These are phyloP conservation scores for Botrytis sinoallii DNA, from an alignment of 2,329 filamentous ascomycete species.

Conservation along the genomic window DNA sequence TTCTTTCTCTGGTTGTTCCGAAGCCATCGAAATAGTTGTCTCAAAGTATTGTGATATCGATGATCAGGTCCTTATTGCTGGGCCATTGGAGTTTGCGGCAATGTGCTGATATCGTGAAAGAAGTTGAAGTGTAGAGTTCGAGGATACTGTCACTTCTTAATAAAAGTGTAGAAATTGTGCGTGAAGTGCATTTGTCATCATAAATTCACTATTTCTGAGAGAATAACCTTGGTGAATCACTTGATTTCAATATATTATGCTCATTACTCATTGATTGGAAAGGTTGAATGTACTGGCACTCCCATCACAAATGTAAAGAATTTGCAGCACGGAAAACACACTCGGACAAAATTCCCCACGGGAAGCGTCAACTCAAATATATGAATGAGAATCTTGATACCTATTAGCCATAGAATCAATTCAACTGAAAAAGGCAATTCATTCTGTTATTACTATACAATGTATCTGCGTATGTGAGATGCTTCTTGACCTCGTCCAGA, in stretches of 20 bases:
- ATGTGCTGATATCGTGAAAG: neutral
- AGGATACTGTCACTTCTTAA: neutral
- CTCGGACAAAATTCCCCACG: too few relatives aligned
- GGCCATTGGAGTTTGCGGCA: neutral
- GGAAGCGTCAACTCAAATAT: neutral
- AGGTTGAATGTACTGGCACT: neutral
- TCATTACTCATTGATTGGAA: neutral
- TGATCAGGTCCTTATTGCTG: neutral
- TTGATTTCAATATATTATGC: neutral
- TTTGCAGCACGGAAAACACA: neutral
- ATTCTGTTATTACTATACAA: neutral
- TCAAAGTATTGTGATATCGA: neutral
- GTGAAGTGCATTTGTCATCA: neutral
- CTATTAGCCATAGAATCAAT: rapidly evolving
- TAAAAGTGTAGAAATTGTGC: neutral
- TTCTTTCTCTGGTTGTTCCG: neutral
- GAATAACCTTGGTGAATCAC: neutral
- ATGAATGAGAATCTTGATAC: neutral
- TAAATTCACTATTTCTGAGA: neutral
- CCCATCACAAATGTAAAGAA: neutral
- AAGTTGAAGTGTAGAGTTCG: neutral
- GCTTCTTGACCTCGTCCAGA: neutral
- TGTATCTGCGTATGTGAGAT: neutral
- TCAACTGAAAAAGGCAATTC: neutral
- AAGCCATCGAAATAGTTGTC: neutral